These are phyloP conservation scores for Phoenix dactylifera DNA, from an alignment of 176 grass and related monocot species.

Conservation along the genomic window DNA sequence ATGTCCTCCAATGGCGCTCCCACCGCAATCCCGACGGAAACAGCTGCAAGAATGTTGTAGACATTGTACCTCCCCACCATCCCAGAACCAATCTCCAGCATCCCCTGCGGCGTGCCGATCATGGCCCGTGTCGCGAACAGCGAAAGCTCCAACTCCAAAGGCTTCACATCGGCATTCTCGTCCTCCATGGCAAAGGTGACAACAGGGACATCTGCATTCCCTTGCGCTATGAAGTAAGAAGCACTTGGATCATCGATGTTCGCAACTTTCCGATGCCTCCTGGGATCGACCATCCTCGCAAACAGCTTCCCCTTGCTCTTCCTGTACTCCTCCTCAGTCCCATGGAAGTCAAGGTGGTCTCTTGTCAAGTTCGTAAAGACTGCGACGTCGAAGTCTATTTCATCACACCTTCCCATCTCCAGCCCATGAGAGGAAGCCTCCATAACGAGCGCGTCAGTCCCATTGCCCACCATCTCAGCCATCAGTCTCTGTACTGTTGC, in stretches of 20 bases:
- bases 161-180: slow-evolving; percentile 82
- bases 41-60: slow-evolving; percentile 91
- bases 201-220: slow-evolving; percentile 64
- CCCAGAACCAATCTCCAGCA: slow-evolving; percentile 89
- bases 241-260: slow-evolving; percentile 86
- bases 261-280: slow-evolving; percentile 73
- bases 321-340: slow-evolving; percentile 66
- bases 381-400: slow-evolving; percentile 78
- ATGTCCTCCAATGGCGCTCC: slow-evolving; percentile 78
- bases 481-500: slow-evolving; percentile 72
- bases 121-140: slow-evolving; percentile 84
- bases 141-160: slow-evolving; percentile 73
- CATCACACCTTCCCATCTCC: slow-evolving; percentile 27
- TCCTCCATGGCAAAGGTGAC: slow-evolving; percentile 85
- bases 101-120: slow-evolving; percentile 80
- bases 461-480: slow-evolving; percentile 87
- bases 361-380: slow-evolving; percentile 76
- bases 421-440: slow-evolving; percentile 51
- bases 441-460: slow-evolving; percentile 71
- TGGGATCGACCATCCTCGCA: slow-evolving; percentile 20
- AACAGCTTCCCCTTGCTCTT: slow-evolving; percentile 52
- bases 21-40: slow-evolving; percentile 85
- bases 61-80: slow-evolving; percentile 70
- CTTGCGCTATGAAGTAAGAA: slow-evolving; percentile 60
- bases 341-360: slow-evolving; percentile 31